Percentiles rank a stretch among this genome's conserved stretches.
Evolutionary conservation across 306 rosid species (phyloP).

Genomic region (Corylus avellana): DNA sequence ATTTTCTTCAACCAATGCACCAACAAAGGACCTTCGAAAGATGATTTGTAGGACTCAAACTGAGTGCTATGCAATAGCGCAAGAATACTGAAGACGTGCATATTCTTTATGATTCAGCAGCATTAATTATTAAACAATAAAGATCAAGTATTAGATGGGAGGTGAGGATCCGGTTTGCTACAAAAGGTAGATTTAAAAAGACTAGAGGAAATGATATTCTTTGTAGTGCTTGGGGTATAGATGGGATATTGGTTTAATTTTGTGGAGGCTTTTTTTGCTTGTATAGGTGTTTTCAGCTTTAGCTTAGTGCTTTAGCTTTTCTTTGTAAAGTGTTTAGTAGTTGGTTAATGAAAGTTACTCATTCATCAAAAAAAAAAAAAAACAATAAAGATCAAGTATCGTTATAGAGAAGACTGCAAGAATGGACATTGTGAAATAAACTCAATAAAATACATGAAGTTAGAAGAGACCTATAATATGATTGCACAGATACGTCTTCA

Average conservation of each 20-base stretch:
- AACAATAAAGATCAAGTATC: not conserved
- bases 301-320: too few species aligned
- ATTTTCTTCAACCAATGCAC: constrained; percentile 3
- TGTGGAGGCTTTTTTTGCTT: too few species aligned
- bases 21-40: not conserved
- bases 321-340: too few species aligned
- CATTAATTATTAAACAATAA: not conserved
- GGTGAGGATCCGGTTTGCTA: too few species aligned
- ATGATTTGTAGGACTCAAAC: constrained; percentile 12
- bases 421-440: constrained; percentile 16
- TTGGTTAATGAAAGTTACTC: too few species aligned
- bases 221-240: too few species aligned
- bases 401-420: constrained; percentile 13
- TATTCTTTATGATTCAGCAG: not conserved
- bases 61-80: constrained; percentile 8
- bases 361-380: too few species aligned
- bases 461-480: constrained; percentile 77
- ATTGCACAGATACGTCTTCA: constrained; percentile 65
- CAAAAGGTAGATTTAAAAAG: too few species aligned
- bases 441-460: constrained; percentile 16
- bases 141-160: too few species aligned
- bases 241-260: too few species aligned
- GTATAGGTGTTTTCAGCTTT: too few species aligned
- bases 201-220: too few species aligned
- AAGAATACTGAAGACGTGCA: constrained; percentile 16